Base-by-base conservation (phyloP, 164 flowering plant genomes). In the Kalanchoe fedtschenkoi region DNA sequence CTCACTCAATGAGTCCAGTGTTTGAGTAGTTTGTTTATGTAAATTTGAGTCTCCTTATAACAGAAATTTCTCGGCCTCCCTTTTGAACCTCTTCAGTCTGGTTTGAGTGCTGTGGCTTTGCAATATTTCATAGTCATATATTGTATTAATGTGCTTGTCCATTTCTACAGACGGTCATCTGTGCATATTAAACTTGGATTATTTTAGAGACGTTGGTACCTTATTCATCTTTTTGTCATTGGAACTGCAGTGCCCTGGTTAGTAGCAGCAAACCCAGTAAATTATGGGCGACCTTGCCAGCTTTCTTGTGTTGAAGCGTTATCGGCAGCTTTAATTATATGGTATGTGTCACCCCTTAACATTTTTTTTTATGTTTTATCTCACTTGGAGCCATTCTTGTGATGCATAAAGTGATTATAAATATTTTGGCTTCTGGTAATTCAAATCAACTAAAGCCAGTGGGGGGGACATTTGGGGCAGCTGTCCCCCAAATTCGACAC, bases 261-360 rank as follows among this genome's bases (percentile, higher is more conserved):
- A 58, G 97, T 88, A 44, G 99, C 97, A 51, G 99, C 99, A 62
- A 95, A 95, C 74, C 97, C 97, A 22, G 88, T 90, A 74, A 95
- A 95, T 70, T 95, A 95, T 78, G 99, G 99, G 30, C 79, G 96
- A 32, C 99, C 99, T 6, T 95, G 97, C 75, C 63, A 95, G 72
- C 83, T 95, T 58, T 95, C 99, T 33, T 95, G 99, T 68, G 97
- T 95, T 56, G 99, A 95, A 70, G 99, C 99, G 26, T 72, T 95
- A 62, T 80, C 99, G 39, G 99, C 99, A 41, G 95, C 96, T 66
- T 70, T 95, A 69, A 55, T 88, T 1, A 85, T 95, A 75, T 95
- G 99, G 97, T 91, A 80, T 29, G 42, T 57, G 21, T 26, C 32
- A 13, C 41, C 44, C 22, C 5, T 22, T 24, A 46, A 0, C n/a